Conservation (phyloP, 257 asterid genomes). For the Leonotis leonurus region DNA sequence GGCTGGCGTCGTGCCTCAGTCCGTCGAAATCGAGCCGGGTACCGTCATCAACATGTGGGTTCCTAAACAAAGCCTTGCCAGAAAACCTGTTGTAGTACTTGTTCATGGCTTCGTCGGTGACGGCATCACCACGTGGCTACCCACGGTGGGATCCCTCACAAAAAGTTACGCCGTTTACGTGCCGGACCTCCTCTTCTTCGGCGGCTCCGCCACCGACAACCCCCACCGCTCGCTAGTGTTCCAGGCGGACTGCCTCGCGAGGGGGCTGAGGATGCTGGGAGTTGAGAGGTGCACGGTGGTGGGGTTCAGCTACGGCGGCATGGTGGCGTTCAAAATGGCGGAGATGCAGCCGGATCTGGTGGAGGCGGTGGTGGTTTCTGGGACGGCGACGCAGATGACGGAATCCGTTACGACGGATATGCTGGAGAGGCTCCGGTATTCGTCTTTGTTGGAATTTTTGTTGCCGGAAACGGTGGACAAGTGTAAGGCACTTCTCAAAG, state of each 20-base stretch:
- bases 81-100: constrained; percentile 45
- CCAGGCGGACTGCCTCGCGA: constrained; percentile 61
- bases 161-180: constrained; percentile 60
- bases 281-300: constrained; percentile 58
- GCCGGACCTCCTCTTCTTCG: constrained; percentile 85
- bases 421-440: constrained; percentile 45
- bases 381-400: constrained; percentile 66
- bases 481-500: constrained; percentile 54
- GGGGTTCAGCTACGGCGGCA: background rate
- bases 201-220: constrained; percentile 53
- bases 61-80: constrained; percentile 27
- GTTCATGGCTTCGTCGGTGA: constrained; percentile 51
- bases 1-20: background rate
- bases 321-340: background rate
- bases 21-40: constrained; percentile 32
- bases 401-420: constrained; percentile 44
- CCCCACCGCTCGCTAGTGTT: constrained; percentile 55
- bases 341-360: constrained; percentile 45
- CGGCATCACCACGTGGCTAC: constrained; percentile 53
- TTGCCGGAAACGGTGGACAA: constrained; percentile 59
- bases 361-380: constrained; percentile 54
- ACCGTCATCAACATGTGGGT: constrained; percentile 50
- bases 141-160: constrained; percentile 43
- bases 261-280: constrained; percentile 51
- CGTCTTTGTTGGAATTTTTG: constrained; percentile 64